These are phyloP conservation scores for Alternaria gaisen DNA, from an alignment of 2,329 filamentous ascomycete species.

Conservation along the genomic window DNA sequence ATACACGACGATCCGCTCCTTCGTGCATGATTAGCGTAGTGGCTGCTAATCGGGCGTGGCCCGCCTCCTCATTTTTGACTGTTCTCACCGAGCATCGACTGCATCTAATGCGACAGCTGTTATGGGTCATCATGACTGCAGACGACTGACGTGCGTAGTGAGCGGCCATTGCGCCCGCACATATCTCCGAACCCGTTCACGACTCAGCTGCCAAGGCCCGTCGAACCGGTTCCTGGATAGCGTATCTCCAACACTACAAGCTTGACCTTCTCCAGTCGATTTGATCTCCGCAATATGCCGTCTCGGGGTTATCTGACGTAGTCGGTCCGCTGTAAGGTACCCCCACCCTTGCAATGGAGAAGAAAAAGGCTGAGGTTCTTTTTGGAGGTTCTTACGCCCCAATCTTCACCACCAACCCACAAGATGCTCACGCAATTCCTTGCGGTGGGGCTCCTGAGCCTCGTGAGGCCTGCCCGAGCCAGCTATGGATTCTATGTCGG, in stretches of 20 bases:
- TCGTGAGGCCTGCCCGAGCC: slow-evolving; percentile 33
- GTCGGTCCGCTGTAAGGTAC: slow-evolving; percentile 1
- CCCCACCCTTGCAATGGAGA: slow-evolving; percentile 7
- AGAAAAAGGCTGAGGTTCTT: not conserved
- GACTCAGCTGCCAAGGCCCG: slow-evolving; percentile 5
- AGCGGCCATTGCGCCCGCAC: not conserved
- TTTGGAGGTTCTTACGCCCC: not conserved
- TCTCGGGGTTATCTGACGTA: slow-evolving; percentile 2
- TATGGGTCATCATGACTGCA: not conserved
- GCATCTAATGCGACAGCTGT: not conserved
- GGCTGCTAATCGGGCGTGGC: not conserved
- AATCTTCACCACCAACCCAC: not conserved
- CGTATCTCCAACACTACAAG: slow-evolving; percentile 3
- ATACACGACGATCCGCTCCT: not conserved
- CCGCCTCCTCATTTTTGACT: slow-evolving; percentile 1
- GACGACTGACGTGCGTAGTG: not conserved
- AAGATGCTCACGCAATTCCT: slow-evolving; percentile 15
- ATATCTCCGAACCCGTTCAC: slow-evolving; percentile 3
- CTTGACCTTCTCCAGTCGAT: slow-evolving; percentile 1
- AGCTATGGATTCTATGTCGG: slow-evolving; percentile 61
- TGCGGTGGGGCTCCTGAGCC: slow-evolving; percentile 14
- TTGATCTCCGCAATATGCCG: slow-evolving; percentile 3
- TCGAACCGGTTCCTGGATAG: slow-evolving; percentile 13
- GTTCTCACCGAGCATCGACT: not conserved
- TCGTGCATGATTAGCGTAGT: slow-evolving; percentile 6